Percentiles rank a stretch among this genome's conserved stretches.
phyloP scores from a whole-genome alignment of 1,139 yeast species.

The Hanseniaspora gamundiae region DNA sequence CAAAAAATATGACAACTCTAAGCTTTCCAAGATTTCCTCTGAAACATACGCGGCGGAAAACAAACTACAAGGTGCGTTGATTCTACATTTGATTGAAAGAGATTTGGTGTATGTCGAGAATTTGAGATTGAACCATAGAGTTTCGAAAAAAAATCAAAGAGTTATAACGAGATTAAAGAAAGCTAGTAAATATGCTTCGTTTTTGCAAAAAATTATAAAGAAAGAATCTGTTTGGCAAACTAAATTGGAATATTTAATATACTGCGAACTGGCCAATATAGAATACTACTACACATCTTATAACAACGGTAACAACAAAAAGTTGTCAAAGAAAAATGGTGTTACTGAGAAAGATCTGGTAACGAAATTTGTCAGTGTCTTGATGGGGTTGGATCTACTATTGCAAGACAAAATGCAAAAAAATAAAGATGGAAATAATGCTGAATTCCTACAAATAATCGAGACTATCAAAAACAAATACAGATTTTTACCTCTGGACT shows the following conservation, averaged over 20 bases:
- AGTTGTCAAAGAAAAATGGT: slow-evolving; percentile 35
- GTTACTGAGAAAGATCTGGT: slow-evolving; percentile 17
- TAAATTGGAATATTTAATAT: slow-evolving; percentile 47
- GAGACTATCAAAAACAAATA: background rate
- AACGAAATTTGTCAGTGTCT: slow-evolving; percentile 7
- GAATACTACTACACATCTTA: slow-evolving; percentile 13
- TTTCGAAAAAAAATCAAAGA: slow-evolving; percentile 11
- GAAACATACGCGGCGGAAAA: slow-evolving; percentile 18
- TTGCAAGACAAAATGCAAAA: background rate
- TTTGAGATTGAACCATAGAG: slow-evolving; percentile 19
- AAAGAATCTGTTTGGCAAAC: slow-evolving; percentile 27
- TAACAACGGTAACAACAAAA: slow-evolving; percentile 36
- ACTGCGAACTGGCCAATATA: slow-evolving; percentile 51
- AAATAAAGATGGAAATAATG: background rate
- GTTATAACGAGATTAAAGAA: slow-evolving; percentile 58
- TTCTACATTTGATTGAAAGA: slow-evolving; percentile 22
- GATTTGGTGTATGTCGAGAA: slow-evolving; percentile 21
- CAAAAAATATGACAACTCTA: slow-evolving; percentile 13
- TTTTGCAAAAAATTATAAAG: slow-evolving; percentile 33
- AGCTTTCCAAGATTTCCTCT: slow-evolving; percentile 18
- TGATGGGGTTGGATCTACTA: background rate
- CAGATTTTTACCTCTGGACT: background rate
- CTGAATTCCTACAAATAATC: background rate
- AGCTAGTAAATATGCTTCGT: slow-evolving; percentile 36
- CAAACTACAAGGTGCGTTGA: slow-evolving; percentile 20